These are phyloP conservation scores for Trypanosomatidae sp. DNA, from an alignment of 208 protist species.

Conservation along the genomic window DNA sequence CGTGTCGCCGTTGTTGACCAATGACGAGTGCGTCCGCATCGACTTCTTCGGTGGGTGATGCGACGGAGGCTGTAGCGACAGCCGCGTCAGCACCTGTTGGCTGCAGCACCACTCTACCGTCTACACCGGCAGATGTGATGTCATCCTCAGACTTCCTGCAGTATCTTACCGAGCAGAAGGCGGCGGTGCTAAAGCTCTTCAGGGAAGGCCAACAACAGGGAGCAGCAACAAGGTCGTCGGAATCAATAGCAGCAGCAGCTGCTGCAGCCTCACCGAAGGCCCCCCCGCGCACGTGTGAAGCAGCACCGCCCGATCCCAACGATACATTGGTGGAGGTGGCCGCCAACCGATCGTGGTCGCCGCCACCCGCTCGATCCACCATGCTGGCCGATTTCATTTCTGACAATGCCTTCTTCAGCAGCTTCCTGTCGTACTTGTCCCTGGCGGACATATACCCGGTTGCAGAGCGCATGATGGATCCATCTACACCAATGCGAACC, in stretches of 20 bases:
- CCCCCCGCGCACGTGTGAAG: neutral
- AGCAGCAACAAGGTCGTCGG: neutral
- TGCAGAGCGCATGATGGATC: conserved; percentile 3
- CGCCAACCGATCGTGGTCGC: neutral
- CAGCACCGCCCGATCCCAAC: neutral
- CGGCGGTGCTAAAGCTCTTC: neutral
- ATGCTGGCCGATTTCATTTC: neutral
- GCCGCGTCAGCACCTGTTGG: neutral
- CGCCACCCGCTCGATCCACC: neutral
- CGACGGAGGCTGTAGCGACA: neutral
- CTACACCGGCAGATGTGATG: neutral
- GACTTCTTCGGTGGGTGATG: neutral
- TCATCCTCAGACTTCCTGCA: conserved; percentile 5
- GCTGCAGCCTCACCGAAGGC: neutral
- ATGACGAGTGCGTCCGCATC: neutral
- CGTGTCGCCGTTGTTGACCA: neutral
- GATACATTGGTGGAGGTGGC: neutral
- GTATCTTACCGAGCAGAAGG: conserved; percentile 13
- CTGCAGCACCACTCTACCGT: neutral
- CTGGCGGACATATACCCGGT: conserved; percentile 8
- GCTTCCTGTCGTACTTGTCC: conserved; percentile 13
- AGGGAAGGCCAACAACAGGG: neutral
- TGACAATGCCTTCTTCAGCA: neutral
- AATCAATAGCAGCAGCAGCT: neutral
- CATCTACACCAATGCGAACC: neutral